Base-by-base conservation (phyloP, 2,329 filamentous ascomycete species). In the Apiospora marii region DNA sequence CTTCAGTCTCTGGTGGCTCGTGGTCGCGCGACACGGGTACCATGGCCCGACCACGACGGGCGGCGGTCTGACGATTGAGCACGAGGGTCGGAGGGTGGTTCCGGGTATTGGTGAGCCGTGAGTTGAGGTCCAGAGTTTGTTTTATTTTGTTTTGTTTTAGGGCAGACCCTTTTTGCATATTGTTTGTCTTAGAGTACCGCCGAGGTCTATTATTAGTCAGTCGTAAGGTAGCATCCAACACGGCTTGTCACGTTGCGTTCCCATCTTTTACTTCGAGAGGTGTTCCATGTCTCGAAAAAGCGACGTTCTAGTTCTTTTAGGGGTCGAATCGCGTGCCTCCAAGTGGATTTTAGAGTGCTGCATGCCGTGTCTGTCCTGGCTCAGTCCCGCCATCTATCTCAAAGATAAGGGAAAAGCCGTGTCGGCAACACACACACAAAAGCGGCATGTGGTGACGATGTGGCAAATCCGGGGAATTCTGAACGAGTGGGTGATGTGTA, bases 1-100 rank as follows among this genome's bases (percentile, higher is more conserved):
- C 37, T 81, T 85, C 0, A 81, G 75, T 0, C 0, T 79, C 1
- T 87, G 84, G 83, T 87, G 85, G 85, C 74, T 85, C 3, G 46
- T 70, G 27, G 48, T 43, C 24, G 68, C 68, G 4, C 46, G 68
- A 22, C 30, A 51, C 22, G 72, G 72, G 14, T 73, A 73, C 34
- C 61, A 67, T 4, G 69, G 69, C 24, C 69, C 72, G 24, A 24
- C 14, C 68, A 72, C 71, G 27, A 71, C 53, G 14, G 71, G 68
- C n/a, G 71, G 67, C 48, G 30, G 53, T 37, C 46, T 70, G 16
- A 41, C 19, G 44, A 19, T 48, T 13, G 67, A 49, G 27, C 58
- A 64, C 16, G 58, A 41, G 34, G 58, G 19, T 22, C 53, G 53
- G 34, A 16, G 30, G 16, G 53, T 61, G 37, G 37, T 10, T 30